Conservation (phyloP, 768 basidiomycete species). For the Mycena crocata region DNA sequence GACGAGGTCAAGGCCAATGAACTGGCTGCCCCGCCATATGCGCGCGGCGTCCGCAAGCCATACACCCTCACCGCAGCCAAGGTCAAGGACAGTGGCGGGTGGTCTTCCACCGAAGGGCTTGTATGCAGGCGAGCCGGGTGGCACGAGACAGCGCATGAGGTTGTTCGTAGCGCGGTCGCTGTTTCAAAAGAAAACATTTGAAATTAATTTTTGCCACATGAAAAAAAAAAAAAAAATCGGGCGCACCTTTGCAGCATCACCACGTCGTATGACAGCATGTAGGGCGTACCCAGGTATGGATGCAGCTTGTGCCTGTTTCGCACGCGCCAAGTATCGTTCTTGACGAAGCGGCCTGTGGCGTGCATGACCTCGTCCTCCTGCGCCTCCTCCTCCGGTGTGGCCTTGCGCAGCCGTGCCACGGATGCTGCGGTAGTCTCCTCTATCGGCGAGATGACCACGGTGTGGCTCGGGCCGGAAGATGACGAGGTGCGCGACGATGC, state of each 20-base stretch:
- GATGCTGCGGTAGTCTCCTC: slow-evolving; percentile 20
- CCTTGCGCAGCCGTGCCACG: too few species aligned
- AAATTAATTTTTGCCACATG: background rate
- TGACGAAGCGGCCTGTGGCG: slow-evolving; percentile 39
- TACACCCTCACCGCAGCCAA: slow-evolving; percentile 80
- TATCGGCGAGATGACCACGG: slow-evolving; percentile 8
- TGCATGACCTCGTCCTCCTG: slow-evolving; percentile 32
- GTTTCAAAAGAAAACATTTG: slow-evolving; percentile 21
- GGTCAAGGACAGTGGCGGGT: slow-evolving; percentile 71
- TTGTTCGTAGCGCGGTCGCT: slow-evolving; percentile 73
- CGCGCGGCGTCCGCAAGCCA: slow-evolving; percentile 75
- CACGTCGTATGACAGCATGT: slow-evolving; percentile 76
- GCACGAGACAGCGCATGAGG: slow-evolving; percentile 67
- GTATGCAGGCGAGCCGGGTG: slow-evolving; percentile 70
- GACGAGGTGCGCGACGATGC: slow-evolving; percentile 17
- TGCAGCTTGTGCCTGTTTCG: slow-evolving; percentile 64
- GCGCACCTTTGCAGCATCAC: slow-evolving; percentile 70
- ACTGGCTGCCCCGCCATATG: slow-evolving; percentile 68
- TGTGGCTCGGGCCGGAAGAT: background rate
- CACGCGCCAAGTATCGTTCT: slow-evolving; percentile 53
- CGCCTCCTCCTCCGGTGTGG: background rate
- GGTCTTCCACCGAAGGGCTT: slow-evolving; percentile 59
- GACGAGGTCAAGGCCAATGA: slow-evolving; percentile 78
- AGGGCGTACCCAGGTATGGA: slow-evolving; percentile 66
- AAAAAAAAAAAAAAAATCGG: slow-evolving; percentile 27